Conservation (phyloP, 306 rosid species). For the Arachis stenosperma region DNA sequence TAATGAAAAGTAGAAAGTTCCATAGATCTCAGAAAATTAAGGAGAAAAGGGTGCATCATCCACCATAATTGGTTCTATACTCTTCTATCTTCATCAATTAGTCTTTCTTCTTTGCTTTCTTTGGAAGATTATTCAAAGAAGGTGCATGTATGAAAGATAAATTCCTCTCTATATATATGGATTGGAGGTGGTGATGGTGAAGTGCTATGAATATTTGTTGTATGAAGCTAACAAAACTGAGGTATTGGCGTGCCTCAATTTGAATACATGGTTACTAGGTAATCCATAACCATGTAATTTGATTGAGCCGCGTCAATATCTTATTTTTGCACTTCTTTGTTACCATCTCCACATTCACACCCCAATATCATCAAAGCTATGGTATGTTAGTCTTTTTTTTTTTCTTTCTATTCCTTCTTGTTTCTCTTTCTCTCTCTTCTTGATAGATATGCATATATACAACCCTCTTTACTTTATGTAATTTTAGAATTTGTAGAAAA, state of each 20-base stretch:
- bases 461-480: not conserved
- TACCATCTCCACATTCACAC: constrained; percentile 17
- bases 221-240: constrained; percentile 30
- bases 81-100: not conserved
- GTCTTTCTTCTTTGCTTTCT: not conserved
- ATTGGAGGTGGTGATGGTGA: constrained; percentile 13
- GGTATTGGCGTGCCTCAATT: constrained; percentile 87
- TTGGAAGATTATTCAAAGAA: not conserved
- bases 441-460: not conserved
- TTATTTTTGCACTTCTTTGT: constrained; percentile 49
- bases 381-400: not conserved
- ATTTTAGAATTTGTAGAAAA: not conserved
- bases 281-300: constrained; percentile 52
- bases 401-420: not conserved
- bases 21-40: constrained; percentile 23
- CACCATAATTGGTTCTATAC: not conserved
- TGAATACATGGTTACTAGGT: constrained; percentile 51
- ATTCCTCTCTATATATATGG: no score
- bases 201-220: not conserved
- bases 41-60: constrained; percentile 12
- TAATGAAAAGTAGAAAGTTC: no score
- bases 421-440: not conserved
- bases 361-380: constrained; percentile 29
- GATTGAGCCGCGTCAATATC: constrained; percentile 99
- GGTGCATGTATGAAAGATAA: no score